Evolutionary conservation across 2,329 filamentous ascomycete genomes (phyloP).

Genomic region (Septoria petroselini): DNA sequence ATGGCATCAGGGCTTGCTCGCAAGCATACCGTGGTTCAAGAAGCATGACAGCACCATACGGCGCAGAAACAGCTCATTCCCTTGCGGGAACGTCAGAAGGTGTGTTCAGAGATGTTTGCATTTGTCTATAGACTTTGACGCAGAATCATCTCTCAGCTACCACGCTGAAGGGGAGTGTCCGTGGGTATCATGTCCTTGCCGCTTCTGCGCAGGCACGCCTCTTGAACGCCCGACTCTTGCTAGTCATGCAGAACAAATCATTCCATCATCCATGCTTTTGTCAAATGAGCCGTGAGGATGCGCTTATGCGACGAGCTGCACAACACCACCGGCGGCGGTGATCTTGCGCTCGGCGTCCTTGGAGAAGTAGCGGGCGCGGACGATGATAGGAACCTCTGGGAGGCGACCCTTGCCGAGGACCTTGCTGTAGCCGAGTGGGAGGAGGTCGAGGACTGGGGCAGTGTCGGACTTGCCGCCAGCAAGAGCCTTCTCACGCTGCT

Average conservation of each 20-base stretch:
- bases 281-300: conserved; percentile 2
- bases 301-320: conserved; percentile 87
- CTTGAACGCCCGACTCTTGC: conserved; percentile 21
- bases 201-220: conserved; percentile 16
- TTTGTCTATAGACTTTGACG: conserved; percentile 42
- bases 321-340: conserved; percentile 91
- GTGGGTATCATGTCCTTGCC: conserved; percentile 30
- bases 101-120: conserved; percentile 53
- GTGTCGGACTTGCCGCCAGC: conserved; percentile 83
- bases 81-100: conserved; percentile 40
- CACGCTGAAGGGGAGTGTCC: conserved; percentile 44
- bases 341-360: conserved; percentile 98
- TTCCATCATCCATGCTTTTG: conserved; percentile 17
- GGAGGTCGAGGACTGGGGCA: conserved; percentile 95
- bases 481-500: conserved; percentile 92
- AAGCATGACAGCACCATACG: not conserved
- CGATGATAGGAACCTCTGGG: conserved; percentile 87
- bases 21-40: not conserved
- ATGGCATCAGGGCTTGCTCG: no score
- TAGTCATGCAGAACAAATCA: conserved; percentile 20
- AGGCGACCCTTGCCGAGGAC: conserved; percentile 97
- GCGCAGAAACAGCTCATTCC: conserved; percentile 33
- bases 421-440: conserved; percentile 96
- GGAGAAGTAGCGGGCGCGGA: conserved; percentile 92
- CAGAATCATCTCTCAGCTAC: conserved; percentile 51